A percentile compares a stretch with the other conserved stretches of the same genome.
Evolutionary conservation across 257 asterid genomes (phyloP).

Genomic region (Fraxinus pennsylvanica): DNA sequence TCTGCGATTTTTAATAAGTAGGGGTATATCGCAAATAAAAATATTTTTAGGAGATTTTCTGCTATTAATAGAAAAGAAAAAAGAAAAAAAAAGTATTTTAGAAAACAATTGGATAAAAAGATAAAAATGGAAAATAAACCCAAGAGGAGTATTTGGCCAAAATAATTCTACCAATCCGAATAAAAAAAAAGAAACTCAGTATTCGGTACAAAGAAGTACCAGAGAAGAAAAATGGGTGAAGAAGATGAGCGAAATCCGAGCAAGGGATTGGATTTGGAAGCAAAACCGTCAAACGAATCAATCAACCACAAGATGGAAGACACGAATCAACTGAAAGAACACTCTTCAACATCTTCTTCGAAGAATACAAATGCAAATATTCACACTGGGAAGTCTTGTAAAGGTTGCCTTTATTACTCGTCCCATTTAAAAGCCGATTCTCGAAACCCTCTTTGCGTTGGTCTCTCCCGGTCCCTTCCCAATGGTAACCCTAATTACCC

Average conservation of each 20-base stretch:
- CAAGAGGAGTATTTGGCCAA: too few species aligned
- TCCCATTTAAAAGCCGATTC: constrained; percentile 63
- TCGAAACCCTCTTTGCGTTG: constrained; percentile 81
- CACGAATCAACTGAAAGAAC: constrained; percentile 30
- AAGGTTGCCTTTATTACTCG: constrained; percentile 80
- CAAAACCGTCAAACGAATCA: constrained; percentile 14
- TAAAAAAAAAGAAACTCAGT: too few species aligned
- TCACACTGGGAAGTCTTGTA: constrained; percentile 67
- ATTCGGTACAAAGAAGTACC: too few species aligned
- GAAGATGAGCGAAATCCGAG: constrained; percentile 25
- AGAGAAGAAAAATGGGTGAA: constrained; percentile 9
- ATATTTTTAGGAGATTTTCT: too few species aligned
- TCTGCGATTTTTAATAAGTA: too few species aligned
- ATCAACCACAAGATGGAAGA: constrained; percentile 15
- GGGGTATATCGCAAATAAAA: too few species aligned
- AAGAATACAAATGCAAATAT: constrained; percentile 30
- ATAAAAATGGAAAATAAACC: too few species aligned
- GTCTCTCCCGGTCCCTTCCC: constrained; percentile 76
- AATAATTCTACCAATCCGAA: too few species aligned
- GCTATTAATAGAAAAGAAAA: too few species aligned
- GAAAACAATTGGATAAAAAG: too few species aligned
- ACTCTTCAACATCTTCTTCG: constrained; percentile 21
- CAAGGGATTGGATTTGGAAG: constrained; percentile 33
- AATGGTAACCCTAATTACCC: constrained; percentile 49
- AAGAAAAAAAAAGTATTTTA: too few species aligned